Evolutionary conservation across 805 yeast species (phyloP), one percentile per base, ranked within the genome.

Genomic region (Wickerhamomyces queroliae): DNA sequence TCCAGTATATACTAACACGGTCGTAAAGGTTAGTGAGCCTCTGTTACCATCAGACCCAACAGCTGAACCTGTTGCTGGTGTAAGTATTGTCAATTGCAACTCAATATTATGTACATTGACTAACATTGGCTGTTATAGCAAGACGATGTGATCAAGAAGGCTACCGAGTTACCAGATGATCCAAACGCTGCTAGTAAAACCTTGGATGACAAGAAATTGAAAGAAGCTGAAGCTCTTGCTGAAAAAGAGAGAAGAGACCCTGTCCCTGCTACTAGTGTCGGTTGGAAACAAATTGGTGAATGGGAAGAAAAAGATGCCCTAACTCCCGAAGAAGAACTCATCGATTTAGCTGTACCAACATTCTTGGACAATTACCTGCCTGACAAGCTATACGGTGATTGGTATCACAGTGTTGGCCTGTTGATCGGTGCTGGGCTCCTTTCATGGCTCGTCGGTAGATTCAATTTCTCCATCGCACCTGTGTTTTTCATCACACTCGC

Each of bases 211-310:
- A 43, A 32, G 2, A 45, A 46, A 3, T 36, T 56, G 22, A 44
- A 44, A 31, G 49, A 48, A 38, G 58, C 60, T 29, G 60, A 54
- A 29, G 49, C 47, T 28, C 36, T 47, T 17, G 61, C 58, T 3
- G 33, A 42, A 28, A 50, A 47, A 25, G 47, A 43, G 7, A 55
- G 57, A 33, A 59, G 87, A 57, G 58, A 63, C 28, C 61, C 82
- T 3, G 77, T 76, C 36, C 78, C 71, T 40, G 83, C 85, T 21
- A 76, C 91, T 3, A 83, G 75, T 53, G 76, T 86, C 36, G 98
- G 98, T 25, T 91, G 98, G 98, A 86, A 83, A 58, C 96, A 90
- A 61, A 89, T 86, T 38, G 91, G 93, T 9, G 85, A 88, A 16
- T 91, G 88, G 83, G 85, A 80, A 55, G 78, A 78, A 42, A 72